A percentile compares a stretch with the other conserved stretches of the same genome.
Evolutionary conservation across 306 rosid species (phyloP).

Genomic region (Lathyrus sativus): DNA sequence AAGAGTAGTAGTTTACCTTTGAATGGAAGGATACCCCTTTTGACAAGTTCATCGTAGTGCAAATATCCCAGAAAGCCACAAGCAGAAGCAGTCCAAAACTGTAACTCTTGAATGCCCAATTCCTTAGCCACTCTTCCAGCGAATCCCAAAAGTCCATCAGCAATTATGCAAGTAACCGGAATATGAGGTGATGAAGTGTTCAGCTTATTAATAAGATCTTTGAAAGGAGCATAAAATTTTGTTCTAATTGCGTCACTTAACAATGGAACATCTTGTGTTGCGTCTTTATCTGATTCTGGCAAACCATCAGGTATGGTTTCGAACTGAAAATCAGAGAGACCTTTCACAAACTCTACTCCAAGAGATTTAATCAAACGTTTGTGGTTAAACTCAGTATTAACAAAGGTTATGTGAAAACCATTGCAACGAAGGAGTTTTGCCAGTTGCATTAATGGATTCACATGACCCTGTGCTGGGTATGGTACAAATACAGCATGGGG

Average conservation of each 20-base stretch:
- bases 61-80: slow-evolving; percentile 29
- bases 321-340: slow-evolving; percentile 17
- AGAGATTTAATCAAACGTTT: slow-evolving; percentile 18
- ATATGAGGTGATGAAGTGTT: neutral
- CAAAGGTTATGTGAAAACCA: slow-evolving; percentile 37
- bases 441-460: slow-evolving; percentile 33
- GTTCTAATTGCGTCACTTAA: slow-evolving; percentile 19
- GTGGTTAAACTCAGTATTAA: slow-evolving; percentile 34
- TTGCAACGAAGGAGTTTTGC: slow-evolving; percentile 20
- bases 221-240: slow-evolving; percentile 21
- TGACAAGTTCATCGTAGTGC: slow-evolving; percentile 29
- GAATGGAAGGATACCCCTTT: slow-evolving; percentile 29
- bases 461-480: slow-evolving; percentile 30
- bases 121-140: slow-evolving; percentile 28
- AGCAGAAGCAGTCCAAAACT: slow-evolving; percentile 29
- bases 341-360: slow-evolving; percentile 18
- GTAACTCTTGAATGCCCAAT: neutral
- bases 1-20: neutral
- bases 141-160: slow-evolving; percentile 21
- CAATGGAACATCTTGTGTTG: slow-evolving; percentile 20
- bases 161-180: slow-evolving; percentile 16
- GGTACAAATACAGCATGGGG: slow-evolving; percentile 27
- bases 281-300: neutral
- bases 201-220: slow-evolving; percentile 14
- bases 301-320: slow-evolving; percentile 33